Percentiles rank a stretch among this genome's conserved stretches.
Evolutionary conservation across 1,284 basidiomycete genomes (phyloP).

Genomic region (Cutaneotrichosporon arboriforme): DNA sequence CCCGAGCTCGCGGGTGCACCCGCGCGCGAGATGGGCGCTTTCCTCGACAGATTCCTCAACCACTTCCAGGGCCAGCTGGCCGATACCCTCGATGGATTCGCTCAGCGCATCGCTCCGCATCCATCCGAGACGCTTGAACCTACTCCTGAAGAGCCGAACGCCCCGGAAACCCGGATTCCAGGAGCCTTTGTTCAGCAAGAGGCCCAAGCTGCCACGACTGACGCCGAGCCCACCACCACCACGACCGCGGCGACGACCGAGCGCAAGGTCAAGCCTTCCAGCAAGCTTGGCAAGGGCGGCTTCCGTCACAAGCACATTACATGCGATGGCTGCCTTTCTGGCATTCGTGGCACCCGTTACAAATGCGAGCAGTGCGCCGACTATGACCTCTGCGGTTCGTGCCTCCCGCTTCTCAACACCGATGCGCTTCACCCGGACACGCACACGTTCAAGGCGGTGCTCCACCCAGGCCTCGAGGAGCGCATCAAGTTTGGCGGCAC

Average conservation of each 20-base stretch:
- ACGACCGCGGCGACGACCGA: neutral
- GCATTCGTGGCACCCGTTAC: constrained; percentile 43
- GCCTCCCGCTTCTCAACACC: constrained; percentile 38
- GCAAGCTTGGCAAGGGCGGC: constrained; percentile 31
- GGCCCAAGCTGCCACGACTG: constrained; percentile 4
- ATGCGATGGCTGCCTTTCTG: constrained; percentile 42
- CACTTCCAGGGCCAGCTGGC: constrained; percentile 46
- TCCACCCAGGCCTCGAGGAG: constrained; percentile 40
- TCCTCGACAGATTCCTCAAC: constrained; percentile 43
- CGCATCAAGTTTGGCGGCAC: constrained; percentile 31
- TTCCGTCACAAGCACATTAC: constrained; percentile 45
- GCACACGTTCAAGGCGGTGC: constrained; percentile 44
- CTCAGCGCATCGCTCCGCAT: constrained; percentile 16
- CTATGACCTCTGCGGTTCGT: constrained; percentile 44
- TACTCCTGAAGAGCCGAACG: neutral
- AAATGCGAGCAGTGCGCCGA: constrained; percentile 45
- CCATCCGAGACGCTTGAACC: constrained; percentile 3
- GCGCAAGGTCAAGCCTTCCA: constrained; percentile 12
- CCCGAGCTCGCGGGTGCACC: constrained; percentile 17
- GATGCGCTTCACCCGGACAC: constrained; percentile 34
- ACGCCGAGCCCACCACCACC: constrained; percentile 2
- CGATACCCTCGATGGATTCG: constrained; percentile 33
- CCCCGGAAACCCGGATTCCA: constrained; percentile 26
- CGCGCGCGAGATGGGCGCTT: constrained; percentile 39
- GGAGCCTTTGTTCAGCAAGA: constrained; percentile 32